phyloP scores from a whole-genome alignment of 1,284 basidiomycete species.

The Sanghuangporus sanghuang region DNA sequence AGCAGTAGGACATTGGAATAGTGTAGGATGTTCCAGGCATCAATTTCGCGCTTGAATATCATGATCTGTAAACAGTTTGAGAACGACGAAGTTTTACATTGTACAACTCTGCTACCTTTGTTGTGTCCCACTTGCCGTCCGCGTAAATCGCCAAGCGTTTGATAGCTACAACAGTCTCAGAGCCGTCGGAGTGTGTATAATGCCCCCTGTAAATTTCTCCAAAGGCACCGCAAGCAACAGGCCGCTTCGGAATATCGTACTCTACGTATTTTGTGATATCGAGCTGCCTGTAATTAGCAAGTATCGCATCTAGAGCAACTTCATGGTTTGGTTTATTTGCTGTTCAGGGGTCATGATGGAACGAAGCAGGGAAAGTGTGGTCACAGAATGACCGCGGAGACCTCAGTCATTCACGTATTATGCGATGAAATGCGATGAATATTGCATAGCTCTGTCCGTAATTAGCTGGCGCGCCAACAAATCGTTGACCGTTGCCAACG shows the following conservation, averaged over 20 bases:
- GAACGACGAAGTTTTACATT: background rate
- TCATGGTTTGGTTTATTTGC: background rate
- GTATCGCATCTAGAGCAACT: background rate
- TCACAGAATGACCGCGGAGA: too few species aligned
- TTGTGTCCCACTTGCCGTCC: background rate
- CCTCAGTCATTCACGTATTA: too few species aligned
- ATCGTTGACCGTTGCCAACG: too few species aligned
- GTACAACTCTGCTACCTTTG: background rate
- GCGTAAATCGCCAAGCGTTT: background rate
- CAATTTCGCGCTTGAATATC: slow-evolving; percentile 2
- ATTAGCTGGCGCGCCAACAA: too few species aligned
- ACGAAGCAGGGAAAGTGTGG: too few species aligned
- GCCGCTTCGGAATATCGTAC: background rate
- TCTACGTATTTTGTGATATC: background rate
- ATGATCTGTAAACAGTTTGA: background rate
- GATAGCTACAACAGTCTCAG: background rate
- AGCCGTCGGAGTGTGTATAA: background rate
- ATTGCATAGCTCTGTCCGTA: too few species aligned
- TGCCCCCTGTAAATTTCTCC: slow-evolving; percentile 1
- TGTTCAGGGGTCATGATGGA: background rate
- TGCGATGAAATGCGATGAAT: background rate
- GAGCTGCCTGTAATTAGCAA: slow-evolving; percentile 3
- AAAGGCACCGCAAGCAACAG: background rate
- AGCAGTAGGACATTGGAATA: background rate
- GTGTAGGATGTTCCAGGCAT: slow-evolving; percentile 1